These are phyloP conservation scores for Laburnicola sp. DNA, from an alignment of 2,329 filamentous ascomycete genomes.

Conservation along the genomic window DNA sequence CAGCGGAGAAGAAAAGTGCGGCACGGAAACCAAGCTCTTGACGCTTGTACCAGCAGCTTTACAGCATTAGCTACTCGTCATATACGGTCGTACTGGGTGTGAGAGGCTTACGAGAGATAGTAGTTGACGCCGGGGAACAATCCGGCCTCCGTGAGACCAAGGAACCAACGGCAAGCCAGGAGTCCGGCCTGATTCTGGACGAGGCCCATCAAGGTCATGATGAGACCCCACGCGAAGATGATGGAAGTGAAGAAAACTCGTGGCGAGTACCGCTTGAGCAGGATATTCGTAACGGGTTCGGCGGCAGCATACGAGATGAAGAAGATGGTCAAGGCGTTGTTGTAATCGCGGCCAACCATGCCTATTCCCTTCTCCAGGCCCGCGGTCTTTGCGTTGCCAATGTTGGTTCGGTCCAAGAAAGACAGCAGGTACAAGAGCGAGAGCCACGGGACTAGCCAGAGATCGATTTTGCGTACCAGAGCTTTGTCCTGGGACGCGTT, in stretches of 20 bases:
- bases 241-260: constrained; percentile 49
- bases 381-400: constrained; percentile 52
- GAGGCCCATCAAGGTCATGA: constrained; percentile 56
- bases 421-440: constrained; percentile 49
- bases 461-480: constrained; percentile 49
- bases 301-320: constrained; percentile 59
- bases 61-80: constrained; percentile 10
- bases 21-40: constrained; percentile 58
- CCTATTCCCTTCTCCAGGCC: constrained; percentile 33
- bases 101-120: constrained; percentile 56
- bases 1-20: constrained; percentile 63
- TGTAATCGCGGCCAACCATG: constrained; percentile 61
- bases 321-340: constrained; percentile 67
- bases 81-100: background rate
- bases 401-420: constrained; percentile 45
- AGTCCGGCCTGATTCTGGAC: constrained; percentile 46
- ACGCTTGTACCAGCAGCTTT: constrained; percentile 57
- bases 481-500: constrained; percentile 37
- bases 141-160: constrained; percentile 45
- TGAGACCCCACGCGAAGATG: constrained; percentile 53
- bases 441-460: constrained; percentile 47
- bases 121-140: constrained; percentile 52
- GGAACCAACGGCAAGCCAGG: constrained; percentile 43
- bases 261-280: constrained; percentile 63
- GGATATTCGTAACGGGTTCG: constrained; percentile 61